Base-by-base conservation (phyloP, 495 filamentous ascomycete species). In the Penicillium simplicissimum region DNA sequence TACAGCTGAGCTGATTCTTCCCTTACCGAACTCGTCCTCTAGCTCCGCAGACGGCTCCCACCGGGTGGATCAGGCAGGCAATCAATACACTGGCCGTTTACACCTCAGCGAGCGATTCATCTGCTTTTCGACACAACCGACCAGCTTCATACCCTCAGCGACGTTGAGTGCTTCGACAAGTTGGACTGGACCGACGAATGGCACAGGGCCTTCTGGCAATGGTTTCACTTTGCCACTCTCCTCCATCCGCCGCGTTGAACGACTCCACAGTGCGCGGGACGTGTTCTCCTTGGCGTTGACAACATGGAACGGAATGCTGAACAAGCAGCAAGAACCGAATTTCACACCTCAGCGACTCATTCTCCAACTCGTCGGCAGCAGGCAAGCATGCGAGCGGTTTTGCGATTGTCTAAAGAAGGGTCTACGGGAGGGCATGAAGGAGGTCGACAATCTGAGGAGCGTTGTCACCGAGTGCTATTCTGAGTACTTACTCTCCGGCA, bases 191-290 rank as follows among this genome's bases (percentile, higher is more conserved):
- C 90, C 94, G 62, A 96, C 92, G 14, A 89, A 95, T 67, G 92
- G 92, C 15, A 90, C 90, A 17, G 93, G 93, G 0, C 93, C 96
- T n/a, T 90, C 91, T 43, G 94, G 94, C 11, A 96, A 97, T 81
- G 95, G 95, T 38, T 98, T 98, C 68, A 97, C 90, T 11, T 84
- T 98, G n/a, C 96, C 95, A 4, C 83, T 98, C 11, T 97, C 90
- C 71, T 89, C 91, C 35, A 90, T 98, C 61, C 84, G 95, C 49
- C 82, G 93, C 5, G 95, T 98, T 11, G 95, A 98, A 78, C 85
- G 95, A 56, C 80, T 98, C 13, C 91, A 96, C 64, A 96, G 90
- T 61, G 89, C 93, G 61, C 94, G 86, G 66, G 90, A 92, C 67
- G 87, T 96, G 76, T 98, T 97, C 73, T 89, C 96, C 8, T 84